A percentile compares a stretch with the other conserved stretches of the same genome.
Evolutionary conservation across 768 basidiomycete species (phyloP).

Genomic region (Lactifluus rugatus): DNA sequence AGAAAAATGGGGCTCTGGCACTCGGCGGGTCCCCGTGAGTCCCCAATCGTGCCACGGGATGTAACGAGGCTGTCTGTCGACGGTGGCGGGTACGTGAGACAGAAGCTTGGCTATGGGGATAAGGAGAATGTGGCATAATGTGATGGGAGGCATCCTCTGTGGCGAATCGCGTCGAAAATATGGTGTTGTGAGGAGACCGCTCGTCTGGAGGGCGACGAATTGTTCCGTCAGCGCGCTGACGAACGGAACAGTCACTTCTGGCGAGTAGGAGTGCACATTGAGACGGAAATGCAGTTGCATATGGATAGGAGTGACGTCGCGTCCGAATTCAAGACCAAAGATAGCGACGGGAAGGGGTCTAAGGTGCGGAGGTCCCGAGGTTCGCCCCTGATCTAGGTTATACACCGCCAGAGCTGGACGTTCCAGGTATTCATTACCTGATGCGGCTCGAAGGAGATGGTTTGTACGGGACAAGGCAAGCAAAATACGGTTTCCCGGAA

Average conservation of each 20-base stretch:
- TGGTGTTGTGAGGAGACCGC: neutral
- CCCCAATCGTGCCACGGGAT: slow-evolving; percentile 8
- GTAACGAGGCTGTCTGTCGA: neutral
- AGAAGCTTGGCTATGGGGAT: neutral
- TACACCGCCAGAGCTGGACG: neutral
- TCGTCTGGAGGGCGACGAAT: neutral
- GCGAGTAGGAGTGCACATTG: neutral
- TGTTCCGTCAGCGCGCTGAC: neutral
- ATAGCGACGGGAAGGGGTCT: neutral
- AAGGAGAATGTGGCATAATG: neutral
- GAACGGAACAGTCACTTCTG: slow-evolving; percentile 2
- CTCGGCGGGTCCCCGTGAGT: neutral
- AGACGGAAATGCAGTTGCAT: neutral
- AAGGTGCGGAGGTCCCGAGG: neutral
- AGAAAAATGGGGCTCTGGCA: neutral
- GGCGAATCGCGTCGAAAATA: neutral
- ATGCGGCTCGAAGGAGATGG: neutral
- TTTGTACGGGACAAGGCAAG: neutral
- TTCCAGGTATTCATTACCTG: neutral
- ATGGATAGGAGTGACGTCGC: neutral
- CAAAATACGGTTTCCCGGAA: neutral
- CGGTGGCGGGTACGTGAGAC: neutral
- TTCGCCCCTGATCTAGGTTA: neutral
- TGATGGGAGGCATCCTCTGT: neutral
- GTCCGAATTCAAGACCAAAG: slow-evolving; percentile 2